A percentile compares a stretch with the other conserved stretches of the same genome.
Conservation (phyloP, 805 yeast genomes). For the Tetrapisispora pingtungensis region DNA sequence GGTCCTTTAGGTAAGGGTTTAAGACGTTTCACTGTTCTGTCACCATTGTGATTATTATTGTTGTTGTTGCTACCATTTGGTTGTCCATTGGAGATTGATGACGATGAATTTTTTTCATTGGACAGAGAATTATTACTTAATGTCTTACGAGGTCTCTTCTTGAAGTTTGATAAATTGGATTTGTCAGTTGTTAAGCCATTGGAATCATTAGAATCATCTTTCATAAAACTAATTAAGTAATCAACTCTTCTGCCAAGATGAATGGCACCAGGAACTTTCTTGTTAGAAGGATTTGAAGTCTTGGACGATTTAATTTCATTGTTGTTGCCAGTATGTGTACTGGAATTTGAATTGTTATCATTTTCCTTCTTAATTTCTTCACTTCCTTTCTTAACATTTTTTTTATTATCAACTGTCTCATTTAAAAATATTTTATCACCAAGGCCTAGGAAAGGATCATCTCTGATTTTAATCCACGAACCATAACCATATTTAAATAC, state of each 20-base stretch:
- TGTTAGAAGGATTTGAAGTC: slow-evolving; percentile 30
- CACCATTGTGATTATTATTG: slow-evolving; percentile 3
- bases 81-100: not conserved
- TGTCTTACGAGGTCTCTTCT: slow-evolving; percentile 21
- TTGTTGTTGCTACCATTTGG: not conserved
- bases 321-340: slow-evolving; percentile 1
- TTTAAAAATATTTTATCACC: slow-evolving; percentile 74
- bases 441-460: slow-evolving; percentile 83
- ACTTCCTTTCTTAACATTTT: slow-evolving; percentile 1
- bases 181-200: slow-evolving; percentile 9
- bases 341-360: not conserved
- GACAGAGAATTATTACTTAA: not conserved
- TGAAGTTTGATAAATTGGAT: slow-evolving; percentile 6
- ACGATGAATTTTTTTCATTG: not conserved
- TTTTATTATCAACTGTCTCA: slow-evolving; percentile 25
- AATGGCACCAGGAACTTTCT: slow-evolving; percentile 82
- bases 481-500: slow-evolving; percentile 91
- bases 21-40: slow-evolving; percentile 13
- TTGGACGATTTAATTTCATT: slow-evolving; percentile 16
- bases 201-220: slow-evolving; percentile 42
- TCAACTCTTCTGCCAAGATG: slow-evolving; percentile 90
- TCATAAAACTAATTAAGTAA: slow-evolving; percentile 62
- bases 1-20: slow-evolving; percentile 18
- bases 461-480: slow-evolving; percentile 88
- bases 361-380: not conserved